phyloP scores from a whole-genome alignment of 2,329 filamentous ascomycete genomes.

The Microsporum canis region DNA sequence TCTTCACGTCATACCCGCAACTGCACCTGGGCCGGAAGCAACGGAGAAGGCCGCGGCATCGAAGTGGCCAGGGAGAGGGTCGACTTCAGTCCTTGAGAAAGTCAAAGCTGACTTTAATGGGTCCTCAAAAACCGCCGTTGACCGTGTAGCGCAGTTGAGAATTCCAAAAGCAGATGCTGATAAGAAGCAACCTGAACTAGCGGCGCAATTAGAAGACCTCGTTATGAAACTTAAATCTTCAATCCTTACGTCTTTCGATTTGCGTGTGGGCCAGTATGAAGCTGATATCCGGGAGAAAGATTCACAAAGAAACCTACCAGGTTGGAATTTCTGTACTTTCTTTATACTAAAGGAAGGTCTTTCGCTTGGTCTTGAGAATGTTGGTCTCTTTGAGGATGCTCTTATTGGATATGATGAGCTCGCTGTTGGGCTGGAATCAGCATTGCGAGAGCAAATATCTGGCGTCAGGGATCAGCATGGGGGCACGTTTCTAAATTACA shows the following conservation, averaged over 20 bases:
- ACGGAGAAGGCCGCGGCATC: conserved; percentile 56
- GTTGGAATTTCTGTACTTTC: conserved; percentile 99
- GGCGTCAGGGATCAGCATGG: conserved; percentile 55
- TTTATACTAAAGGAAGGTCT: conserved; percentile 95
- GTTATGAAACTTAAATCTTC: conserved; percentile 75
- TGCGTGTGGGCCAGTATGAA: conserved; percentile 85
- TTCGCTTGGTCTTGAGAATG: conserved; percentile 87
- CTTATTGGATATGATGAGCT: conserved; percentile 92
- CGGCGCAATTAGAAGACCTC: conserved; percentile 72
- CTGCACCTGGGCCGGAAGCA: conserved; percentile 60
- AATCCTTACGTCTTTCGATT: conserved; percentile 82
- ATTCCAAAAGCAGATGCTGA: conserved; percentile 45
- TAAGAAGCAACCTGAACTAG: conserved; percentile 68
- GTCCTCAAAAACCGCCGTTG: conserved; percentile 57
- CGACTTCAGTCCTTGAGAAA: conserved; percentile 79
- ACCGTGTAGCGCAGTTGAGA: conserved; percentile 75
- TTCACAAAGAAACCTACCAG: conserved; percentile 70
- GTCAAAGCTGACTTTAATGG: conserved; percentile 82
- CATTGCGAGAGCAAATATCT: conserved; percentile 61
- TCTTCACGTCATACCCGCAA: conserved; percentile 84
- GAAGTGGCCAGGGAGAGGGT: conserved; percentile 65
- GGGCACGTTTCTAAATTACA: conserved; percentile 59
- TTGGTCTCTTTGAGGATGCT: conserved; percentile 90
- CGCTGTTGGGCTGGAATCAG: conserved; percentile 70
- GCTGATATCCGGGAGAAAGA: conserved; percentile 95